Evolutionary conservation across 75 land plant genomes (phyloP).

Genomic region (Sequoiadendron giganteum): DNA sequence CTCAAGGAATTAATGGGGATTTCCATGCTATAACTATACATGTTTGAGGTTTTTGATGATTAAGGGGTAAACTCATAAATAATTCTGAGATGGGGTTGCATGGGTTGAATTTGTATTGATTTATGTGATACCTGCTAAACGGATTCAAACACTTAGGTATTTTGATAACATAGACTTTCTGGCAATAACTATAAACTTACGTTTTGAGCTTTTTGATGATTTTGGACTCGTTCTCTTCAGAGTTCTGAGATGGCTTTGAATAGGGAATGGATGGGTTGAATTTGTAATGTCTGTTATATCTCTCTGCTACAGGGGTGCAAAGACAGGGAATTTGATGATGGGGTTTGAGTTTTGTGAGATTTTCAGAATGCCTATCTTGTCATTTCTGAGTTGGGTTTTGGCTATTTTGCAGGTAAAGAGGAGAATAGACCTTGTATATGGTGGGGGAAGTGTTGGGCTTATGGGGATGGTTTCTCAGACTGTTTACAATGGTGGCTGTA

Average conservation of each 20-base stretch:
- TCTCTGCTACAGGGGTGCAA: background rate
- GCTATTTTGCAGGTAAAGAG: constrained; percentile 50
- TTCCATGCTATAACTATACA: background rate
- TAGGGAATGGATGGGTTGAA: background rate
- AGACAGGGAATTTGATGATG: background rate
- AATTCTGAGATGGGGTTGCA: background rate
- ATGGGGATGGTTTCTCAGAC: constrained; percentile 82
- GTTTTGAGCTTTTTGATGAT: background rate
- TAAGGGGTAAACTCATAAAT: background rate
- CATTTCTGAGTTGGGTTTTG: constrained; percentile 2
- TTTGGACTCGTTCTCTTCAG: background rate
- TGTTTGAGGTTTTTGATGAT: background rate
- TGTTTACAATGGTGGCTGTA: constrained; percentile 73
- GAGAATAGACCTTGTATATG: constrained; percentile 82
- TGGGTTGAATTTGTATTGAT: background rate
- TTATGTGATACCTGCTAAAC: background rate
- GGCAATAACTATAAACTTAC: background rate
- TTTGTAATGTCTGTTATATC: background rate
- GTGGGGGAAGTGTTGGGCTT: constrained; percentile 88
- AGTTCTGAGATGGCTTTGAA: background rate
- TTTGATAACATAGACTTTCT: background rate
- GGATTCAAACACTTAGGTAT: background rate
- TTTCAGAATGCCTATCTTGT: background rate
- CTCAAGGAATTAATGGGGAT: background rate
- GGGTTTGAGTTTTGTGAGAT: background rate